Conservation (phyloP, 164 flowering plant species). For the Berberis thunbergii region DNA sequence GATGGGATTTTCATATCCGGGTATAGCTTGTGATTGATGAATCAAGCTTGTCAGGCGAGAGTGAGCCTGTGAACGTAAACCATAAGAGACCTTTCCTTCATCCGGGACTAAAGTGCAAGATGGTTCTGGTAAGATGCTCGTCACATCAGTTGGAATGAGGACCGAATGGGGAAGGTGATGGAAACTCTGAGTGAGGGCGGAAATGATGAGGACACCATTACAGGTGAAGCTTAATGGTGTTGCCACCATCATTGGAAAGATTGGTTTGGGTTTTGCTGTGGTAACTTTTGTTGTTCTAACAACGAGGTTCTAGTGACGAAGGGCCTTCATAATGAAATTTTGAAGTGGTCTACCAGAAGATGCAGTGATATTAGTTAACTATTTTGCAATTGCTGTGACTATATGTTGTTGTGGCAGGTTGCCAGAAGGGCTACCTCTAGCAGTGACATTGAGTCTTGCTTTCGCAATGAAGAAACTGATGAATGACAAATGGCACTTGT, state of each 20-base stretch:
- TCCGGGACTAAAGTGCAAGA: conserved; percentile 10
- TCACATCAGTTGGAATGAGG: conserved; percentile 11
- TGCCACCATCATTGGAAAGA: conserved; percentile 9
- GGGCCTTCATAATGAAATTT: conserved; percentile 2
- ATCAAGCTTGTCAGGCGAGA: conserved; percentile 10
- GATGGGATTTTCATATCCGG: conserved; percentile 9
- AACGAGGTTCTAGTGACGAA: conserved; percentile 4
- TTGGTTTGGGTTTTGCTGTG: conserved; percentile 10
- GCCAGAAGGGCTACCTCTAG: conserved; percentile 9
- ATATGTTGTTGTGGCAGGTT: conserved; percentile 10
- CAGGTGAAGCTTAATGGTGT: conserved; percentile 12
- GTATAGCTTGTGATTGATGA: conserved; percentile 7
- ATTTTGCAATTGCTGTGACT: conserved; percentile 8
- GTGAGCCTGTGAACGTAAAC: conserved; percentile 7
- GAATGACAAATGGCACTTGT: conserved; percentile 10
- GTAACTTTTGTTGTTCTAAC: conserved; percentile 4
- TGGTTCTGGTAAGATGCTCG: conserved; percentile 8
- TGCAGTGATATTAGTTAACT: conserved; percentile 5
- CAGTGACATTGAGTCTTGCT: conserved; percentile 11
- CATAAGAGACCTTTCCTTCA: conserved; percentile 3
- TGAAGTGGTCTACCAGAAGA: conserved; percentile 7
- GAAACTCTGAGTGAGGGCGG: conserved; percentile 11
- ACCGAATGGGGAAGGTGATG: conserved; percentile 11
- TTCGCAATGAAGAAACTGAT: conserved; percentile 9
- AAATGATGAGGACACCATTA: conserved; percentile 8